Percentiles rank a stretch among this genome's conserved stretches.
phyloP scores from a whole-genome alignment of 495 filamentous ascomycete genomes.

The Xylaria flabelliformis region DNA sequence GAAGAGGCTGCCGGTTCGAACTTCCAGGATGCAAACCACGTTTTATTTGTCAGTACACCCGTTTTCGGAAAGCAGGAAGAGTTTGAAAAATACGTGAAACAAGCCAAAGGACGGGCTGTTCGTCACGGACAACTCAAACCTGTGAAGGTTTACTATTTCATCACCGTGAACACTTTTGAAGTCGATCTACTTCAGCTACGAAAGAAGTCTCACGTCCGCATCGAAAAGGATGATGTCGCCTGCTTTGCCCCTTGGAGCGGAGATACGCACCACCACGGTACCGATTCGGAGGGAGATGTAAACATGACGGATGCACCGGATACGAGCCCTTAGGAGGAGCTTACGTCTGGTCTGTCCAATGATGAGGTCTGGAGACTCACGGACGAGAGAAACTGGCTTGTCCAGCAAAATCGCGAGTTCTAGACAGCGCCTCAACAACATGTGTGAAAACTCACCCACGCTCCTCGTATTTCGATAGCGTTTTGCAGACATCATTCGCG shows the following conservation, averaged over 20 bases:
- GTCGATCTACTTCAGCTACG: conserved; percentile 63
- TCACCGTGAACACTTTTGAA: conserved; percentile 70
- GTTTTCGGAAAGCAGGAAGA: conserved; percentile 56
- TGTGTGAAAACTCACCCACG: not conserved
- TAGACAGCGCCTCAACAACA: not conserved
- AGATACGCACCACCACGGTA: not conserved
- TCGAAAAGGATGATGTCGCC: not conserved
- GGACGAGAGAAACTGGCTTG: conserved; percentile 28
- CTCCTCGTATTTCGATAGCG: not conserved
- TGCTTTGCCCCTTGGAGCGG: not conserved
- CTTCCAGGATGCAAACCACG: conserved; percentile 75
- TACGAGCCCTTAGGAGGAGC: not conserved
- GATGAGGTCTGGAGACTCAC: conserved; percentile 29
- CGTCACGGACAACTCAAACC: conserved; percentile 70
- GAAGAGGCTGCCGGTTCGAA: conserved; percentile 76
- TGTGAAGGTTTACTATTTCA: conserved; percentile 75
- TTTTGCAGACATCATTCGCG: not conserved
- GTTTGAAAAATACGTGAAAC: conserved; percentile 67
- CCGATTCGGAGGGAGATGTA: conserved; percentile 1
- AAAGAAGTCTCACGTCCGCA: conserved; percentile 9
- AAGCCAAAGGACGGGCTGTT: conserved; percentile 73
- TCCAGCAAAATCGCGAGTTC: conserved; percentile 27
- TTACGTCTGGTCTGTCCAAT: conserved; percentile 25
- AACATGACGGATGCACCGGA: not conserved
- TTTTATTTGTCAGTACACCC: conserved; percentile 75